Base-by-base conservation (phyloP, 164 flowering plant species). In the Umbilicus rupestris region DNA sequence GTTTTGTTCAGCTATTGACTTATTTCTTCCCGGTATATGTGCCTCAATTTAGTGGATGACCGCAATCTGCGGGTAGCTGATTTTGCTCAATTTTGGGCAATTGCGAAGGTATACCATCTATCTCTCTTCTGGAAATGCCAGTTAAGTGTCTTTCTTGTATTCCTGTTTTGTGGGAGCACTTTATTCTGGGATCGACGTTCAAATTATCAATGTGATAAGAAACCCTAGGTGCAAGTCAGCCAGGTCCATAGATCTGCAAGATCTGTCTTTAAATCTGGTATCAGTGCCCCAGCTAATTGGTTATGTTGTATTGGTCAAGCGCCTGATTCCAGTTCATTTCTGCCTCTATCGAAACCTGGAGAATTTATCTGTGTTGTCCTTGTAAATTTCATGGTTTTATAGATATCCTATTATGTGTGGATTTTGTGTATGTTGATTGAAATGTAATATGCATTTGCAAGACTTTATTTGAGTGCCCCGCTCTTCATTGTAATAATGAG, bases 51-150 rank as follows among this genome's bases (percentile, higher is more conserved):
- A 90, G 99, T 94, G 99, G 99, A 94, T 94, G 99, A 94, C 99
- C 97, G 99, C 97, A 94, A 94, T 91, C 97, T 94, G 97, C 97
- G 96, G 99, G 97, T 91, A 84, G 99, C 96, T 82, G 97, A 94
- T 85, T 94, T 94, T 94, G 90, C 96, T 94, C 99, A 91, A 76
- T 94, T 89, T 94, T 94, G 97, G 99, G 99, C 99, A 91, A 80
- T 73, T 81, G 99, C 95, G 72, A 94, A 94, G 98, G 98, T 92
- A 92, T 87, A 83, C 42, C 76, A 77, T 84, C 82, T 74, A 70
- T 77, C 85, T 78, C 74, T 86, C 76, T 74, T 74, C 70, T 75
- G 57, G 66, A 73, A 77, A 73, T 74, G 73, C 74, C 64, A 68
- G 74, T 77, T 72, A 76, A 73, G 73, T 62, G 64, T 72, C 66